These are phyloP conservation scores for Fusarium caatingaense DNA, from an alignment of 2,329 filamentous ascomycete genomes.

Conservation along the genomic window DNA sequence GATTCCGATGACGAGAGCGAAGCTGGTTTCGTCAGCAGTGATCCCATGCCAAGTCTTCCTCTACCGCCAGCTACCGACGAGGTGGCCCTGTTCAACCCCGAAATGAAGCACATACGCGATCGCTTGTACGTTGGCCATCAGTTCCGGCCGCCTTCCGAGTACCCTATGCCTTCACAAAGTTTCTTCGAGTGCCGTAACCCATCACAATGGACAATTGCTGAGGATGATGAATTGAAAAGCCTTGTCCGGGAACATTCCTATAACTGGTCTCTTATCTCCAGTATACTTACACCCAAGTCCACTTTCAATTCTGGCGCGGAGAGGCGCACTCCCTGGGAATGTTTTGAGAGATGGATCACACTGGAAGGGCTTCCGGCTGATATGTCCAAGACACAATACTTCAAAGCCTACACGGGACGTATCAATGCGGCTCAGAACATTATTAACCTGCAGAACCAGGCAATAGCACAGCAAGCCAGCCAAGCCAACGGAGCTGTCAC, in stretches of 20 bases:
- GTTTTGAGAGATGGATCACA: constrained; percentile 95
- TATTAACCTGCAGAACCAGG: constrained; percentile 65
- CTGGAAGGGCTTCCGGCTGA: constrained; percentile 91
- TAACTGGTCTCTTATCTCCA: constrained; percentile 96
- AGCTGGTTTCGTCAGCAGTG: constrained; percentile 67
- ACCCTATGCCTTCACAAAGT: constrained; percentile 86
- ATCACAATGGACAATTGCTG: constrained; percentile 90
- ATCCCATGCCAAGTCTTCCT: constrained; percentile 58
- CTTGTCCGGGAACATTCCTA: constrained; percentile 94
- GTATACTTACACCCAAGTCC: constrained; percentile 78
- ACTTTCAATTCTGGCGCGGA: constrained; percentile 87
- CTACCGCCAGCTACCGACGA: constrained; percentile 76
- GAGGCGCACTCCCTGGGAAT: constrained; percentile 95
- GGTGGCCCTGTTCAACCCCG: constrained; percentile 88
- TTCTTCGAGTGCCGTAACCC: constrained; percentile 91
- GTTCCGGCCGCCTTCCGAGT: constrained; percentile 92
- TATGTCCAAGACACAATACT: constrained; percentile 96
- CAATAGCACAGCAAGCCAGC: constrained; percentile 63
- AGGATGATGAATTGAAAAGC: constrained; percentile 88
- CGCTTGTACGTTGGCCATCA: constrained; percentile 90
- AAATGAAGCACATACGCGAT: constrained; percentile 90
- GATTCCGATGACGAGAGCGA: constrained; percentile 71
- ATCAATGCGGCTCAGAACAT: constrained; percentile 69
- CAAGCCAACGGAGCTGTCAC: constrained; percentile 49
- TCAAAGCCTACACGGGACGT: constrained; percentile 75